Evolutionary conservation across 176 grass and related monocot species (phyloP).

Genomic region (Juncus effusus): DNA sequence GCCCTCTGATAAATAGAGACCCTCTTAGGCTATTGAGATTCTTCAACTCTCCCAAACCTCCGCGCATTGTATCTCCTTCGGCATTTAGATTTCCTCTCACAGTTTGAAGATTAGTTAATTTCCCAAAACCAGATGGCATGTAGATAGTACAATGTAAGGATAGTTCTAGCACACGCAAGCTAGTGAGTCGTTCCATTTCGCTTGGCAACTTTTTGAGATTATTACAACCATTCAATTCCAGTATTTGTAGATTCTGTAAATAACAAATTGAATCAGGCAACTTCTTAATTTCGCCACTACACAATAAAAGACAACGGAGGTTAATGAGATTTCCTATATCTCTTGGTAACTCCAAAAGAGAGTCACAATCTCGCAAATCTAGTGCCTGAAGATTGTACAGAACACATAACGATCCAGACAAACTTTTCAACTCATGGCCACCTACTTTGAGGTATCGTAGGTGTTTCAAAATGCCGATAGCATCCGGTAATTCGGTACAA

Average conservation of each 20-base stretch:
- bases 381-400: conserved; percentile 13
- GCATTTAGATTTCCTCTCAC: background rate
- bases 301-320: background rate
- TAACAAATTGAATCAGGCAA: too few species aligned
- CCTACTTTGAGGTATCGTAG: conserved; percentile 2
- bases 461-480: background rate
- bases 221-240: too few species aligned
- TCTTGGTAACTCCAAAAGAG: conserved; percentile 2
- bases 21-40: background rate
- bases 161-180: background rate
- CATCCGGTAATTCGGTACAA: background rate
- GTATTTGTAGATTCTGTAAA: too few species aligned
- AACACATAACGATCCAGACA: conserved; percentile 14
- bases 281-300: too few species aligned
- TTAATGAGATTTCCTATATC: conserved; percentile 9
- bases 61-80: background rate
- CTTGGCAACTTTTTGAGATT: too few species aligned
- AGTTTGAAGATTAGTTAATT: background rate
- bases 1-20: background rate
- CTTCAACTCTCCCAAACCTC: background rate
- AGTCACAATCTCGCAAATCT: background rate
- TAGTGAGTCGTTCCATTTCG: too few species aligned
- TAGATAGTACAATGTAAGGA: too few species aligned
- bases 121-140: background rate
- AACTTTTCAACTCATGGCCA: background rate